Evolutionary conservation across 495 filamentous ascomycete genomes (phyloP).

Genomic region (Cryomyces minteri): DNA sequence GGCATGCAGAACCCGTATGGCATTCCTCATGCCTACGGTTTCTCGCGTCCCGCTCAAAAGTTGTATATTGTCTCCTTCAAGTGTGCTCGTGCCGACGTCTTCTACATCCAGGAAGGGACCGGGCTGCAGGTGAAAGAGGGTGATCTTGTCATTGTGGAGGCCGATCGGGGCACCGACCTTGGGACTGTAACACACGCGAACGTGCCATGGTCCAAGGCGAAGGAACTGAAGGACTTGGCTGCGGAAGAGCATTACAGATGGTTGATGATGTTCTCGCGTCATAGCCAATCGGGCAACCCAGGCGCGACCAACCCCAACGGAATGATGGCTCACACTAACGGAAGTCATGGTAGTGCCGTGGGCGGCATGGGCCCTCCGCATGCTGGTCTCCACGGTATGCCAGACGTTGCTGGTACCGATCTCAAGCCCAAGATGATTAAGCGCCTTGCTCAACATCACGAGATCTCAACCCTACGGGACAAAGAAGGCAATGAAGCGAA

Average conservation of each 20-base stretch:
- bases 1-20: slow-evolving; percentile 27
- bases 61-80: slow-evolving; percentile 86
- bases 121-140: slow-evolving; percentile 78
- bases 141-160: slow-evolving; percentile 92
- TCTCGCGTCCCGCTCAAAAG: neutral
- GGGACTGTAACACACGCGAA: slow-evolving; percentile 81
- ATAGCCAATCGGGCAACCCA: slow-evolving; percentile 35
- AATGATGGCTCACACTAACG: slow-evolving; percentile 1
- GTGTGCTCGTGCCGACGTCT: slow-evolving; percentile 81
- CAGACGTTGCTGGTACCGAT: slow-evolving; percentile 24
- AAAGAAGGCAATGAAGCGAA: slow-evolving; percentile 98
- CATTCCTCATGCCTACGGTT: slow-evolving; percentile 16
- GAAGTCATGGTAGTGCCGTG: neutral
- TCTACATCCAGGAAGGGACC: slow-evolving; percentile 89
- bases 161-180: slow-evolving; percentile 86
- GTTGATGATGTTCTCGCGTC: slow-evolving; percentile 89
- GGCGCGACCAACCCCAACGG: slow-evolving; percentile 24
- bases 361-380: slow-evolving; percentile 1
- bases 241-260: slow-evolving; percentile 88
- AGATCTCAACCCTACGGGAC: slow-evolving; percentile 69
- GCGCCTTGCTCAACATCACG: slow-evolving; percentile 75
- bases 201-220: slow-evolving; percentile 65
- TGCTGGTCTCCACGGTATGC: slow-evolving; percentile 20
- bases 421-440: slow-evolving; percentile 94
- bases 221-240: slow-evolving; percentile 72